Evolutionary conservation across 2,329 filamentous ascomycete species (phyloP).

Genomic region (Penicillium sp.): DNA sequence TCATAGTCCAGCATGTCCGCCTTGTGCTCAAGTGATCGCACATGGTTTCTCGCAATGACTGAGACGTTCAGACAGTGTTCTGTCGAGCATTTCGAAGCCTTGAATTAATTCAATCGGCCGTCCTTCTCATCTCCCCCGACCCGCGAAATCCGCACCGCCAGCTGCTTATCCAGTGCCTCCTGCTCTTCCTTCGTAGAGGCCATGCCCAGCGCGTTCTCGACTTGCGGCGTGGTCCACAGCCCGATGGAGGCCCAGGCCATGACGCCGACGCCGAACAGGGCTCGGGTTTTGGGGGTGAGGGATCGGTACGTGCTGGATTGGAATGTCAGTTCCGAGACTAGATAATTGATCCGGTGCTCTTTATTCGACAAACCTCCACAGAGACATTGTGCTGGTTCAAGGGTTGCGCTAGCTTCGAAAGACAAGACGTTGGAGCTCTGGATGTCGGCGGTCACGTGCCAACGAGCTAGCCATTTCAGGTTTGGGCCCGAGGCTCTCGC

Average conservation of each 20-base stretch:
- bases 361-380: slow-evolving; percentile 38
- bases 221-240: slow-evolving; percentile 68
- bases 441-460: slow-evolving; percentile 5
- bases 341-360: neutral
- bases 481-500: neutral
- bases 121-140: slow-evolving; percentile 29
- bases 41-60: neutral
- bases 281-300: slow-evolving; percentile 67
- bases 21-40: neutral
- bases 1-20: neutral
- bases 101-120: slow-evolving; percentile 13
- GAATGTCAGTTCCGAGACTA: slow-evolving; percentile 1
- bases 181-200: slow-evolving; percentile 72
- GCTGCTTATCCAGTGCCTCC: slow-evolving; percentile 56
- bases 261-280: slow-evolving; percentile 69
- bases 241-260: slow-evolving; percentile 74
- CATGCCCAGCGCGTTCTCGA: slow-evolving; percentile 71
- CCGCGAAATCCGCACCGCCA: slow-evolving; percentile 35
- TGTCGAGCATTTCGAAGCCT: neutral
- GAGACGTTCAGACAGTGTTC: neutral
- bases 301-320: slow-evolving; percentile 63
- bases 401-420: neutral
- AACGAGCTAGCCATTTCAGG: neutral
- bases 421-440: neutral
- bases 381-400: slow-evolving; percentile 30